phyloP scores from a whole-genome alignment of 768 basidiomycete genomes.

The Pleurotus cornucopiae region DNA sequence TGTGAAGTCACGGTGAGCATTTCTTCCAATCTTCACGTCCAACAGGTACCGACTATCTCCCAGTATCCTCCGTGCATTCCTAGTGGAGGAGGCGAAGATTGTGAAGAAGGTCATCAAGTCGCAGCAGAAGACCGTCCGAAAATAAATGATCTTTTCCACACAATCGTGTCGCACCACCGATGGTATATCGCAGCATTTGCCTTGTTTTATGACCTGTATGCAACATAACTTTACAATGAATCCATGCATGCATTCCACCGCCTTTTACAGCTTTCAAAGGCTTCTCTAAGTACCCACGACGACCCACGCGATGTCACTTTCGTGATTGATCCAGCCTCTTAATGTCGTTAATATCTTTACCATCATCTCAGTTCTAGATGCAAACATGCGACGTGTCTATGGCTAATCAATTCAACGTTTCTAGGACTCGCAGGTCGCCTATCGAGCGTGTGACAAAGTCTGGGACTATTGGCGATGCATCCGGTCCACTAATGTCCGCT shows the following conservation, averaged over 20 bases:
- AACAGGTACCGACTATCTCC: too few species aligned
- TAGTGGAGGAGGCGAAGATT: slow-evolving; percentile 99
- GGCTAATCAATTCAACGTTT: neutral
- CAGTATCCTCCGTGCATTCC: slow-evolving; percentile 96
- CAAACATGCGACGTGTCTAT: neutral
- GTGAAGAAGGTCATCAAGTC: slow-evolving; percentile 99
- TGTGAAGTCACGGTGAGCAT: slow-evolving; percentile 84
- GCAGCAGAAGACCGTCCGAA: slow-evolving; percentile 54
- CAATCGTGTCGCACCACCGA: neutral
- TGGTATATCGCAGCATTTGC: neutral
- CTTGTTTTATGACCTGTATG: slow-evolving; percentile 6
- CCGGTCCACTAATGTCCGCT: slow-evolving; percentile 67
- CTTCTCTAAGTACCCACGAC: neutral
- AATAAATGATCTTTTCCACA: slow-evolving; percentile 25
- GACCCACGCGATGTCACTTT: neutral
- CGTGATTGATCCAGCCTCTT: neutral
- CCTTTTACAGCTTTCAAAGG: neutral
- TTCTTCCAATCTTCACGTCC: too few species aligned
- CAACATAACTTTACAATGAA: neutral
- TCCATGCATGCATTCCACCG: neutral
- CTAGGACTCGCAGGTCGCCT: slow-evolving; percentile 60
- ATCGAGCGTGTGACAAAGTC: slow-evolving; percentile 78
- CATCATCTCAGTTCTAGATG: neutral
- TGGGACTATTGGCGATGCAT: slow-evolving; percentile 70
- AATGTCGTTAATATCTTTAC: neutral